Base-by-base conservation (phyloP, 1,139 yeast genomes). In the Groenewaldozyma sp. region DNA sequence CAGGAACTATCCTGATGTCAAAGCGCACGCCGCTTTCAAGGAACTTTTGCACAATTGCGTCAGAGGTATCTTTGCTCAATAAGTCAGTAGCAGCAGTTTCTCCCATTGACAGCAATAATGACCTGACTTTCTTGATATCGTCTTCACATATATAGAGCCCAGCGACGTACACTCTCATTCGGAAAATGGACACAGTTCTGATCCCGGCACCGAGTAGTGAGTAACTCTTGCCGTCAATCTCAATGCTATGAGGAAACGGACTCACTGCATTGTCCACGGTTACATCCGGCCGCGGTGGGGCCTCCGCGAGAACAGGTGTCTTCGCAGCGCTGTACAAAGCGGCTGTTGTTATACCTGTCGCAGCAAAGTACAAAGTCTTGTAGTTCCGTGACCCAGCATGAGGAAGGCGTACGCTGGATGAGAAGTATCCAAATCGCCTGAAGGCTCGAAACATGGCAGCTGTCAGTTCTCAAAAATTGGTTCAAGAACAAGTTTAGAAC, bases 121-220 rank as follows among this genome's bases (percentile, higher is more conserved):
- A 47, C 16, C 68, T 63, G 5, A 76, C 71, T 44, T 68, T 59
- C 2, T 59, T 49, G 4, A 69, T 49, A 53, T 86, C 95, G 0
- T 70, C 68, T 4, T 68, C 60, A 4, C 83, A 79, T 36, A 83
- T 67, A 56, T 88, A 88, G 13, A 88, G 63, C 0, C 94, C 97
- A 31, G 83, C 66, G 0, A 86, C 95, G 56, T 88, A 88, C 3
- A 91, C 95, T 52, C 79, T 84, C 64, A 88, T 77, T n/a, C 72
- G 68, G 31, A 87, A 53, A 54, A 88, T 83, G 0, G 96, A 82
- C 11, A 88, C 96, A 0, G 80, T 65, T 52, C 97, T 68, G 3
- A 79, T 76, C 0, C 97, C 97, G 43, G 74, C 71, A 0, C 95
- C 97, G 10, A 91, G 53, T 35, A 87, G 58, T 35, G 69, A 62